phyloP scores from a whole-genome alignment of 164 flowering plant genomes.

The Brasenia schreberi region DNA sequence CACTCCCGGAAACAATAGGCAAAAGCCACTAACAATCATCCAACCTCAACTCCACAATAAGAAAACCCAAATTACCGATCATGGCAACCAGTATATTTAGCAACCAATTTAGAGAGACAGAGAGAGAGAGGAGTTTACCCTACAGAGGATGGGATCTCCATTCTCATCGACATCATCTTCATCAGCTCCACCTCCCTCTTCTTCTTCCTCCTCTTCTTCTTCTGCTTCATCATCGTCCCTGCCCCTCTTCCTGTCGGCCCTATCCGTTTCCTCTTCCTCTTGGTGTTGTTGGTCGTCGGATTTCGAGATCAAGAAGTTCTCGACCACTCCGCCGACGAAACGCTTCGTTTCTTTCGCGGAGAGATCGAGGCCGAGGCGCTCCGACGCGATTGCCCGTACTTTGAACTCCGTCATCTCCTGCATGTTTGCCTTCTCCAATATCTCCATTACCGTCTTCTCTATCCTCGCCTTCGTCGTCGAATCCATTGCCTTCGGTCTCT shows the following conservation, averaged over 20 bases:
- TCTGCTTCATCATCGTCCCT: slow-evolving; percentile 3
- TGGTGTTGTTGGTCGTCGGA: slow-evolving; percentile 4
- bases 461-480: slow-evolving; percentile 22
- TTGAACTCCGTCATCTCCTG: slow-evolving; percentile 46
- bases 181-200: slow-evolving; percentile 8
- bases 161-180: slow-evolving; percentile 60
- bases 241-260: slow-evolving; percentile 5
- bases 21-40: not conserved
- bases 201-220: slow-evolving; percentile 12
- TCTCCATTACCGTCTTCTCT: slow-evolving; percentile 32
- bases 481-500: slow-evolving; percentile 18
- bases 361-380: slow-evolving; percentile 44
- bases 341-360: slow-evolving; percentile 10
- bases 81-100: not conserved
- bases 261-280: slow-evolving; percentile 3
- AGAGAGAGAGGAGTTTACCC: slow-evolving; percentile 15
- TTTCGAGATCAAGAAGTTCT: slow-evolving; percentile 34
- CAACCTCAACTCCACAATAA: not conserved
- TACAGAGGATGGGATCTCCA: slow-evolving; percentile 78
- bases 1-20: not conserved
- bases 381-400: slow-evolving; percentile 45
- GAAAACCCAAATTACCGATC: not conserved
- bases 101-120: slow-evolving; percentile 2
- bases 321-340: slow-evolving; percentile 36
- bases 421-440: slow-evolving; percentile 46